Conservation (phyloP, 208 protist species). For the Leishmania braziliensis region DNA sequence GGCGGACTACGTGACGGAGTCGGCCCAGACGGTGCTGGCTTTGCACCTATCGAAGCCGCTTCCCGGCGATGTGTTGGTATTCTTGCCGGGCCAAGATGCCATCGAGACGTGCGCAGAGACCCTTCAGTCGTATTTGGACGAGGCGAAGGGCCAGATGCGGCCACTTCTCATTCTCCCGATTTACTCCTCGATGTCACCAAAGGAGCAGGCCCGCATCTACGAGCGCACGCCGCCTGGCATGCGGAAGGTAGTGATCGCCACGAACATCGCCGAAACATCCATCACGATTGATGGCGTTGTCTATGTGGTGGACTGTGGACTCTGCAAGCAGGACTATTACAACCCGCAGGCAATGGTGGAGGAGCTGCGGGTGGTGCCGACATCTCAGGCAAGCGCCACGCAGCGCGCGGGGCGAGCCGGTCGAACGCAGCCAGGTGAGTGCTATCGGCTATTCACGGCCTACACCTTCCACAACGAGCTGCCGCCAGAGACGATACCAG, state of each 20-base stretch:
- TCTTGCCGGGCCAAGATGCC: conserved; percentile 99
- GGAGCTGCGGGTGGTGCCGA: conserved; percentile 95
- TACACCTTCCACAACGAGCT: conserved; percentile 96
- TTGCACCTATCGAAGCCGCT: conserved; percentile 90
- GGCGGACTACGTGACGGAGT: conserved; percentile 98
- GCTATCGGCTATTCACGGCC: conserved; percentile 96
- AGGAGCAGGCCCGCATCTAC: conserved; percentile 99
- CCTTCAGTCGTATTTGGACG: conserved; percentile 58
- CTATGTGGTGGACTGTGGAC: conserved; percentile 98
- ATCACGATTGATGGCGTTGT: conserved; percentile 99
- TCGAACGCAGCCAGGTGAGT: conserved; percentile 95
- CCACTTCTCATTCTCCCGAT: conserved; percentile 96
- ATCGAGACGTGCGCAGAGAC: conserved; percentile 92
- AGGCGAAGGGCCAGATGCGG: conserved; percentile 62
- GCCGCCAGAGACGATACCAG: conserved; percentile 91
- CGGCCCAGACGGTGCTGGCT: conserved; percentile 93
- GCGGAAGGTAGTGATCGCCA: conserved; percentile 98
- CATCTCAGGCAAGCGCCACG: conserved; percentile 95
- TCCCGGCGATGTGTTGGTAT: conserved; percentile 99
- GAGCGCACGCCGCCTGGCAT: conserved; percentile 89
- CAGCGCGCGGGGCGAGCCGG: conserved; percentile 96
- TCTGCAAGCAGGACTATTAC: conserved; percentile 98
- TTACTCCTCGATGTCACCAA: conserved; percentile 97
- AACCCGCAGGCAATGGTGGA: conserved; percentile 97
- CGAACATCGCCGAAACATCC: conserved; percentile 99